Evolutionary conservation across 805 yeast species (phyloP).

Genomic region (Candida schatavii): DNA sequence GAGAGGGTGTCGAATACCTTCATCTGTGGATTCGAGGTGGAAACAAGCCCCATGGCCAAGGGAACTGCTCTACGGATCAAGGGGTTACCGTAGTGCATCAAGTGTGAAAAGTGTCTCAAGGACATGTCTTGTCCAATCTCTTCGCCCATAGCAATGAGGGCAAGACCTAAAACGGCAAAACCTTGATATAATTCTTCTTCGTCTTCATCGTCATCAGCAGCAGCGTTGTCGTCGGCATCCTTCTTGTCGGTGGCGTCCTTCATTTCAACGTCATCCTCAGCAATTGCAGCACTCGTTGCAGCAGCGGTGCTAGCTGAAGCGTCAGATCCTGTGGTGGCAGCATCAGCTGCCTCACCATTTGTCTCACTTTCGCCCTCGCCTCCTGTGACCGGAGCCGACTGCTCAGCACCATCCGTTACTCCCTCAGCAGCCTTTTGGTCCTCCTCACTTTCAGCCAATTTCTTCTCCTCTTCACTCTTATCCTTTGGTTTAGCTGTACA

Average conservation of each 20-base stretch:
- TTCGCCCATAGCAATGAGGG: conserved; percentile 95
- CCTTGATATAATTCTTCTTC: conserved; percentile 69
- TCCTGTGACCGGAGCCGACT: conserved; percentile 19
- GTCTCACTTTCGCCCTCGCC: conserved; percentile 16
- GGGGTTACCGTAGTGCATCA: conserved; percentile 96
- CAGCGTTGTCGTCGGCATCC: conserved; percentile 18
- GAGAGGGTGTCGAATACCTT: conserved; percentile 95
- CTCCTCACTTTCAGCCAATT: conserved; percentile 47
- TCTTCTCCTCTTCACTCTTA: conserved; percentile 56
- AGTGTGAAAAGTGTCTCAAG: conserved; percentile 92
- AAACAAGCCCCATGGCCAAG: conserved; percentile 93
- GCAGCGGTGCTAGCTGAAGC: conserved; percentile 12
- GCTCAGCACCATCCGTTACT: conserved; percentile 22
- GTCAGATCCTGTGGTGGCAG: conserved; percentile 17
- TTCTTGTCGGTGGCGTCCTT: conserved; percentile 24
- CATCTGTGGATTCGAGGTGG: conserved; percentile 93
- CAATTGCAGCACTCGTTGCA: conserved; percentile 15
- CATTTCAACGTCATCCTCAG: conserved; percentile 28
- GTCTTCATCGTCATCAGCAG: conserved; percentile 28
- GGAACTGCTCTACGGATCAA: conserved; percentile 93
- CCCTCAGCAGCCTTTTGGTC: conserved; percentile 30
- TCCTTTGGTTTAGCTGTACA: conserved; percentile 71
- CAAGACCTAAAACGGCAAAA: conserved; percentile 91
- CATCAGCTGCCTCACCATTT: conserved; percentile 8
- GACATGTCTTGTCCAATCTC: conserved; percentile 98